phyloP scores from a whole-genome alignment of 2,329 filamentous ascomycete species.

The Cercospora sp. region DNA sequence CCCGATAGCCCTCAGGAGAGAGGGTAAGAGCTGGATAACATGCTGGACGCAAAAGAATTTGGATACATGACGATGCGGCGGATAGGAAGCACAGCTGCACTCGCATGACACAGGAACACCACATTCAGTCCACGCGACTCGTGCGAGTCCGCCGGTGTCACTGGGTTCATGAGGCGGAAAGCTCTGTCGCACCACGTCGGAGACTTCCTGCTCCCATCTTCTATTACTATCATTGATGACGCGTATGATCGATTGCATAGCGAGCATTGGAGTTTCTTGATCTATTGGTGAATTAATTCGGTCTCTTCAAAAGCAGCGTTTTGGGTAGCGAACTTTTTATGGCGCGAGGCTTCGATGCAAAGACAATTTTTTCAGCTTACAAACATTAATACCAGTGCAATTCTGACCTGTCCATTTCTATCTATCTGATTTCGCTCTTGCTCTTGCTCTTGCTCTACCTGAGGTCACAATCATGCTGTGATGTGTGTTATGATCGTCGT shows the following conservation, averaged over 20 bases:
- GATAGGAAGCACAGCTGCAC: not conserved
- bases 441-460: not conserved
- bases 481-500: not conserved
- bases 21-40: not conserved
- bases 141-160: not conserved
- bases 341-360: not conserved
- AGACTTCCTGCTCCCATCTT: not conserved
- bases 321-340: not conserved
- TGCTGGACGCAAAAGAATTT: not conserved
- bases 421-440: not conserved
- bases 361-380: not conserved
- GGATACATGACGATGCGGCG: not conserved
- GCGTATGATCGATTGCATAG: constrained; percentile 2
- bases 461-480: not conserved
- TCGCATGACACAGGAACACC: not conserved
- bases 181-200: not conserved
- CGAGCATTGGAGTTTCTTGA: constrained; percentile 1
- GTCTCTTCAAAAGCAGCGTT: constrained; percentile 1
- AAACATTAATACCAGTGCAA: not conserved
- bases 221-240: not conserved
- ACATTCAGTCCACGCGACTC: not conserved
- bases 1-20: not conserved
- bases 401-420: not conserved
- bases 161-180: not conserved
- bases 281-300: not conserved